Evolutionary conservation across 768 basidiomycete species (phyloP).

Genomic region (Leccinum incarnatum): DNA sequence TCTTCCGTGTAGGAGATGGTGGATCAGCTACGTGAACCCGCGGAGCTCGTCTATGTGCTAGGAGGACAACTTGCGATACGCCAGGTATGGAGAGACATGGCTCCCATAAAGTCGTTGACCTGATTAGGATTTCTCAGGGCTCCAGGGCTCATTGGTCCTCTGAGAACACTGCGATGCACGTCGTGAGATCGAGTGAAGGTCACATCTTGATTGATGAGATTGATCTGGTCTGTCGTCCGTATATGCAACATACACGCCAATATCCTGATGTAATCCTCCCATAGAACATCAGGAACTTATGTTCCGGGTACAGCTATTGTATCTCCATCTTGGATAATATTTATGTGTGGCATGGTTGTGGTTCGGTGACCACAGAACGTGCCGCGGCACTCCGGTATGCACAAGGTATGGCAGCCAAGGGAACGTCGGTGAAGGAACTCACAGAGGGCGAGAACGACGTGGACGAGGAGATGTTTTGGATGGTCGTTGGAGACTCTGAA

Average conservation of each 20-base stretch:
- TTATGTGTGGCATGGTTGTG: slow-evolving; percentile 82
- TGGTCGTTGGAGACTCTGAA: slow-evolving; percentile 72
- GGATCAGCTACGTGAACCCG: slow-evolving; percentile 62
- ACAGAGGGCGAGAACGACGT: slow-evolving; percentile 60
- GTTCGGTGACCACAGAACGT: slow-evolving; percentile 58
- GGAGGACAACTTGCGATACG: slow-evolving; percentile 73
- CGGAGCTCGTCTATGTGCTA: slow-evolving; percentile 57
- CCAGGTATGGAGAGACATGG: slow-evolving; percentile 48
- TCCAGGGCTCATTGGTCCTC: slow-evolving; percentile 69
- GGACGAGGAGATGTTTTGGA: slow-evolving; percentile 82
- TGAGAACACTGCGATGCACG: slow-evolving; percentile 83
- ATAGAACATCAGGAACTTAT: slow-evolving; percentile 64
- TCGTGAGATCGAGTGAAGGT: slow-evolving; percentile 51
- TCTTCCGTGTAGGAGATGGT: slow-evolving; percentile 34
- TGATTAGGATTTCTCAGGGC: slow-evolving; percentile 44
- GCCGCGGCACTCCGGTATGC: slow-evolving; percentile 63
- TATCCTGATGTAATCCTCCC: slow-evolving; percentile 4
- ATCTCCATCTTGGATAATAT: slow-evolving; percentile 64
- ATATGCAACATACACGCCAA: background rate
- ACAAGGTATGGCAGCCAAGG: slow-evolving; percentile 39
- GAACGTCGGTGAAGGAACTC: slow-evolving; percentile 50
- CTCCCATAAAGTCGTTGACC: background rate
- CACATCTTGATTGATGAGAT: slow-evolving; percentile 66
- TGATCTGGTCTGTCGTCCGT: slow-evolving; percentile 50
- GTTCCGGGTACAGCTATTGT: slow-evolving; percentile 85